Evolutionary conservation across 139 green algal species (phyloP).

Genomic region (Nannochloris sp.): DNA sequence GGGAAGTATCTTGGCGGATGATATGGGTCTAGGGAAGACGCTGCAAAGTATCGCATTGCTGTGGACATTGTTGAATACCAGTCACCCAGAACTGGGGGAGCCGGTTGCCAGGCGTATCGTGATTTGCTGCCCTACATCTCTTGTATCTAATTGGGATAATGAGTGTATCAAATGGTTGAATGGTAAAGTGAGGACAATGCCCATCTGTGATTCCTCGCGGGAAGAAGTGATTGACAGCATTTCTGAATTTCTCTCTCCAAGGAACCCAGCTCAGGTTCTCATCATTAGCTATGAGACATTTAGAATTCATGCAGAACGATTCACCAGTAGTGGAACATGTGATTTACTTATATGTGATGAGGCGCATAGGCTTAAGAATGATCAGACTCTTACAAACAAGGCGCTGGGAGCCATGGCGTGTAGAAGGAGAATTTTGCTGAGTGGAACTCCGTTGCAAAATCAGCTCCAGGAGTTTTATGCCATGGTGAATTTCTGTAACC

Average conservation of each 20-base stretch:
- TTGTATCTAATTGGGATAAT: conserved; percentile 96
- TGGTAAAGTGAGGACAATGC: conserved; percentile 59
- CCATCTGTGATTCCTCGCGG: conserved; percentile 75
- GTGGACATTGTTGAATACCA: conserved; percentile 82
- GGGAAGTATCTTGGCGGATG: conserved; percentile 92
- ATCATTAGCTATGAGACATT: conserved; percentile 98
- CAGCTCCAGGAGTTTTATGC: conserved; percentile 83
- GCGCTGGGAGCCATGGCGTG: conserved; percentile 76
- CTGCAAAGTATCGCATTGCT: conserved; percentile 87
- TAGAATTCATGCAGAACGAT: conserved; percentile 69
- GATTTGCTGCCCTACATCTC: conserved; percentile 95
- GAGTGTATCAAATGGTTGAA: conserved; percentile 95
- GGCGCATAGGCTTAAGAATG: conserved; percentile 96
- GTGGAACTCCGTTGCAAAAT: conserved; percentile 93
- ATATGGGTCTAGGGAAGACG: conserved; percentile 90
- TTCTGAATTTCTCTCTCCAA: conserved; percentile 56
- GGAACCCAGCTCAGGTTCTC: conserved; percentile 53
- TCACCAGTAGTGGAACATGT: conserved; percentile 52
- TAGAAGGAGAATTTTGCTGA: conserved; percentile 85
- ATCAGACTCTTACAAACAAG: conserved; percentile 82
- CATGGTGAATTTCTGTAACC: conserved; percentile 98
- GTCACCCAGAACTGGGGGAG: conserved; percentile 45
- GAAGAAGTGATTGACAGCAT: conserved; percentile 83
- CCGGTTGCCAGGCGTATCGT: conserved; percentile 73
- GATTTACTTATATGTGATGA: conserved; percentile 99